A percentile compares a stretch with the other conserved stretches of the same genome.
These are phyloP conservation scores for Mycena indigotica DNA, from an alignment of 768 basidiomycete genomes.

Conservation along the genomic window DNA sequence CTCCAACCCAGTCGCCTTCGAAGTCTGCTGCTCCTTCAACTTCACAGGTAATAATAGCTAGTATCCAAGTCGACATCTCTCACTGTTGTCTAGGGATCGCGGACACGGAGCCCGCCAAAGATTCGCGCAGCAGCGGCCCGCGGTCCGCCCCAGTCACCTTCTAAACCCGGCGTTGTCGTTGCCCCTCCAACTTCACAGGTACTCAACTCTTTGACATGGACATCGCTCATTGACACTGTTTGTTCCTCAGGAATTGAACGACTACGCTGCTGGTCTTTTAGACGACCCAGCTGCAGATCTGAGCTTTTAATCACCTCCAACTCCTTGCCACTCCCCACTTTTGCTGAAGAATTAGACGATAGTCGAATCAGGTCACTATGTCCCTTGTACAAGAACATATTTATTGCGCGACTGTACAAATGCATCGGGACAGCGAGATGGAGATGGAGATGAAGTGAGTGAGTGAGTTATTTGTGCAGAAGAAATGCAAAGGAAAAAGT, in stretches of 20 bases:
- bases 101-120: background rate
- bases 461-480: background rate
- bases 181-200: too few species aligned
- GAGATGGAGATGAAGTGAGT: slow-evolving; percentile 14
- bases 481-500: background rate
- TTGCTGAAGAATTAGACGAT: too few species aligned
- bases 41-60: too few species aligned
- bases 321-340: too few species aligned
- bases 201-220: too few species aligned
- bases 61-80: too few species aligned
- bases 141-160: too few species aligned
- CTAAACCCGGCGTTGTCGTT: too few species aligned
- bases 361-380: too few species aligned
- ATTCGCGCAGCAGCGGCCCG: background rate
- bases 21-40: too few species aligned
- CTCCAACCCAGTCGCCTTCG: background rate
- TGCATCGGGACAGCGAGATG: slow-evolving; percentile 19
- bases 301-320: slow-evolving; percentile 14
- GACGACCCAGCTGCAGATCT: slow-evolving; percentile 34
- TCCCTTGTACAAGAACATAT: background rate
- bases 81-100: too few species aligned
- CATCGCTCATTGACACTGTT: slow-evolving; percentile 15
- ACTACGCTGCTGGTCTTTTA: slow-evolving; percentile 41
- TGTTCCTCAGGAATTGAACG: slow-evolving; percentile 27
- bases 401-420: slow-evolving; percentile 18